A percentile compares a stretch with the other conserved stretches of the same genome.
Evolutionary conservation across 306 rosid genomes (phyloP).

Genomic region (Cicer chorassanicum): DNA sequence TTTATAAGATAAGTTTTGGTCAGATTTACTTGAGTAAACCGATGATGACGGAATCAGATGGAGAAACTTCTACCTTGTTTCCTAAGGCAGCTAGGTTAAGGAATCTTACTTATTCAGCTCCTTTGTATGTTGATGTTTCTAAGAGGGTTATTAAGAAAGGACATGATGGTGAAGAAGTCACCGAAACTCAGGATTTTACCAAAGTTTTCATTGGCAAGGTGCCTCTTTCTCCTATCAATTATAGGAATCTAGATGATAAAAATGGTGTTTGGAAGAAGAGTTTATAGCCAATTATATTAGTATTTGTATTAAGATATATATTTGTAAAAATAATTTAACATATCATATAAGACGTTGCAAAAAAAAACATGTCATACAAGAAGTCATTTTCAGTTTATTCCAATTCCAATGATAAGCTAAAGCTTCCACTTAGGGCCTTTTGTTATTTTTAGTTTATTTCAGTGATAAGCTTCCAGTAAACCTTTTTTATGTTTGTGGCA

Average conservation of each 20-base stretch:
- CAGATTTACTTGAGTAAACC: constrained; percentile 98
- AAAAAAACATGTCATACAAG: not conserved
- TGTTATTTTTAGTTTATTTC: not conserved
- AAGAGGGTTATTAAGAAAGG: constrained; percentile 94
- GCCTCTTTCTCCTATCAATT: constrained; percentile 12
- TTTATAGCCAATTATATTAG: not conserved
- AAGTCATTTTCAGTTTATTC: not conserved
- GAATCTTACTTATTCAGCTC: constrained; percentile 93
- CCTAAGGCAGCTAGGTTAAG: constrained; percentile 98
- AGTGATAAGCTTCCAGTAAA: not conserved
- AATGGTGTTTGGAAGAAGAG: not conserved
- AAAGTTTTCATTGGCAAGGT: constrained; percentile 98
- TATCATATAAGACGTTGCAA: not conserved
- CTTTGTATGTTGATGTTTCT: constrained; percentile 89
- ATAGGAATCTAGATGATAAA: not conserved
- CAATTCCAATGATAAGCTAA: not conserved
- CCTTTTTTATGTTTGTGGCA: not conserved
- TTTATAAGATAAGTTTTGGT: constrained; percentile 82
- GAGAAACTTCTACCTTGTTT: constrained; percentile 93
- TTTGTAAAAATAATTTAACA: not conserved
- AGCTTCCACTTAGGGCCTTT: not conserved
- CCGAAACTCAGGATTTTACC: constrained; percentile 93
- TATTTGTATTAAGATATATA: not conserved
- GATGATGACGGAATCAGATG: constrained; percentile 98
- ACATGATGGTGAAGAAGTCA: constrained; percentile 90